These are phyloP conservation scores for Nicotiana noctiflora DNA, from an alignment of 257 asterid genomes.

Conservation along the genomic window DNA sequence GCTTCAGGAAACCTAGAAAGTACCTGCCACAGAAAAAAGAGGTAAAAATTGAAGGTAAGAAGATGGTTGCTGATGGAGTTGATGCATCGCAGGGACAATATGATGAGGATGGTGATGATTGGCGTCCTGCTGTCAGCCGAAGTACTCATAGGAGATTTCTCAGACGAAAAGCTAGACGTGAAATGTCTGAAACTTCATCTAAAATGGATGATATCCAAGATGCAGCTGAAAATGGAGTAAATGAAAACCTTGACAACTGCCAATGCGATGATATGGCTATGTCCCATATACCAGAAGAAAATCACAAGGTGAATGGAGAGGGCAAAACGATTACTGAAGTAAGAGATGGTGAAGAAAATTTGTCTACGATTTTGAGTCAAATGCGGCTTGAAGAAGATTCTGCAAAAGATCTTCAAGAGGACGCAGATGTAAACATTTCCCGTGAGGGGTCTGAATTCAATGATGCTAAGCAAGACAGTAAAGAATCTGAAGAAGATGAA, in stretches of 20 bases:
- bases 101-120: constrained; percentile 61
- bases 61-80: constrained; percentile 78
- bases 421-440: constrained; percentile 7
- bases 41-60: constrained; percentile 69
- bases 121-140: constrained; percentile 90
- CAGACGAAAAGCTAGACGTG: constrained; percentile 88
- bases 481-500: constrained; percentile 12
- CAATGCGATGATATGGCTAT: constrained; percentile 41
- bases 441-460: constrained; percentile 9
- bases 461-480: constrained; percentile 15
- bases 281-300: constrained; percentile 36
- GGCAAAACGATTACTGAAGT: constrained; percentile 11
- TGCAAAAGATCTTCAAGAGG: constrained; percentile 18
- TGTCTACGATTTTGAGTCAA: constrained; percentile 39
- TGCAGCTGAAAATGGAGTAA: constrained; percentile 26
- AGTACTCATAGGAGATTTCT: constrained; percentile 86
- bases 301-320: constrained; percentile 9
- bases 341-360: constrained; percentile 30
- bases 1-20: constrained; percentile 38
- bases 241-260: constrained; percentile 33
- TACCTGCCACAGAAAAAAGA: constrained; percentile 47
- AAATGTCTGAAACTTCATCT: constrained; percentile 36
- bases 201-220: constrained; percentile 36
- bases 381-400: constrained; percentile 57
- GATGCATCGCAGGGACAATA: constrained; percentile 85